Evolutionary conservation across 257 asterid species (phyloP), one percentile per base, ranked within the genome.

Genomic region (Datura wrightii): DNA sequence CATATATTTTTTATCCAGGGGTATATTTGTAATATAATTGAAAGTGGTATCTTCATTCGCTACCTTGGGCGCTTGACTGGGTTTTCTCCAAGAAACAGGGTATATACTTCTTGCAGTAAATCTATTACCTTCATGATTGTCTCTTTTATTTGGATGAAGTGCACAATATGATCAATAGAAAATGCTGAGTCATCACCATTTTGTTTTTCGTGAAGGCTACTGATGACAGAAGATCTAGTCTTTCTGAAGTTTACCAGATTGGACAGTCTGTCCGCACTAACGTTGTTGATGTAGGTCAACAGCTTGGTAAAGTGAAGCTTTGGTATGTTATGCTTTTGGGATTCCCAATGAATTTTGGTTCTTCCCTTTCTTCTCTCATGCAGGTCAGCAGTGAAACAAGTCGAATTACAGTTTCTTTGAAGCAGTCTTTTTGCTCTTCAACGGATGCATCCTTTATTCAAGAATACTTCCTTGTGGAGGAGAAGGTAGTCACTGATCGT

Each of bases 201-300:
- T 72, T 46, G n/a, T 42, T 24, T 67, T 52, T 52, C 50, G 37
- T 91, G 86, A 89, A 97, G 99, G 98, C 94, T 89, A 89, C 88
- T 83, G 97, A 97, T 92, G 98, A 93, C 82, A 86, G 93, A 84
- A 89, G 90, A 85, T 80, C 84, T 18, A 91, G 92, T 84, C 94
- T 94, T 85, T 86, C 95, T 58, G 98, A 95, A 90, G 92, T 89
- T 82, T 94, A 94, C 90, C 90, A 83, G 79, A 83, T 93, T 70
- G 99, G 98, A 63, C 99, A 97, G 89, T 97, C 99, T 74, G 98
- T 97, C 87, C 95, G 98, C 85, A 89, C 97, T 90, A 91, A 90
- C 87, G 83, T 95, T 80, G 82, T 90, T 88, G 96, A 95, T 93
- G 99, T 97, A 91, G 31, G 96, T 66, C 63, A 82, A 10, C 67